Evolutionary conservation across 768 basidiomycete genomes (phyloP).

Genomic region (Collybia mongolica): DNA sequence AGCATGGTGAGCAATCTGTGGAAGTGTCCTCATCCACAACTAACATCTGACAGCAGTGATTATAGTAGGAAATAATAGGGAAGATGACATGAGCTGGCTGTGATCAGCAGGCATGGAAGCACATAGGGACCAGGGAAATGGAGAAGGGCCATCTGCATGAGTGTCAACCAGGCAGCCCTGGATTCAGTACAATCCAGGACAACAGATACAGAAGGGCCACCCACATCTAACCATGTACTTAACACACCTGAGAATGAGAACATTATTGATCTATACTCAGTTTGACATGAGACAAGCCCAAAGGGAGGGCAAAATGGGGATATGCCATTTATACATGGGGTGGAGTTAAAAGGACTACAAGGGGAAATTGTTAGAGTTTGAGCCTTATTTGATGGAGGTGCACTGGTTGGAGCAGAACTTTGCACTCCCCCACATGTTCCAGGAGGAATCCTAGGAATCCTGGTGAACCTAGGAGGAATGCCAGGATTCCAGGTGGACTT

Average conservation of each 20-base stretch:
- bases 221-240: background rate
- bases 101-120: background rate
- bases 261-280: background rate
- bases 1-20: background rate
- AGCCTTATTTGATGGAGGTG: conserved; percentile 26
- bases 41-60: background rate
- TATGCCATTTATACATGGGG: conserved; percentile 19
- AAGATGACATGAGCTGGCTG: background rate
- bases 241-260: background rate
- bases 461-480: too few species aligned
- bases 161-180: conserved; percentile 2
- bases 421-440: too few species aligned
- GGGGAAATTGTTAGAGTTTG: conserved; percentile 14
- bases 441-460: too few species aligned
- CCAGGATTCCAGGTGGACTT: too few species aligned
- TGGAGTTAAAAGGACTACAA: conserved; percentile 11
- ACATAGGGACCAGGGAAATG: conserved; percentile 6
- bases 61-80: background rate
- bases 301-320: background rate
- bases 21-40: background rate
- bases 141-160: conserved; percentile 5
- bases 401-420: too few species aligned
- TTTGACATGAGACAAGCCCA: background rate
- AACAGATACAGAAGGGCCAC: background rate
- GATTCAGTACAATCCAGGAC: background rate